Percentiles rank a stretch among this genome's conserved stretches.
These are phyloP conservation scores for Trametes meyenii DNA, from an alignment of 768 basidiomycete species.

Conservation along the genomic window DNA sequence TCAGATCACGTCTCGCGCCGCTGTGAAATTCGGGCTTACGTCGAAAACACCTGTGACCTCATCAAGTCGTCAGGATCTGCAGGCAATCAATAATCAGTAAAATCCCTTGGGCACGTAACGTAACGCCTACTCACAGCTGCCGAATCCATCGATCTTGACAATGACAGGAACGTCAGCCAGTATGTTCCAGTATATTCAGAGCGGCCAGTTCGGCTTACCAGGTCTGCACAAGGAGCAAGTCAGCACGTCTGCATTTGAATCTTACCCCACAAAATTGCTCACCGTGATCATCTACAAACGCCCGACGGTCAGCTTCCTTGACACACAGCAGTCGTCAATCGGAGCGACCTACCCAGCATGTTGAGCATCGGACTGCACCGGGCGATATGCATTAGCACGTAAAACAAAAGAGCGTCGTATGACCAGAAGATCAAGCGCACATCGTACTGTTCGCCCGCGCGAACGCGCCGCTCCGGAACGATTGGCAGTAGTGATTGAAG, in stretches of 20 bases:
- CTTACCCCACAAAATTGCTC: slow-evolving; percentile 31
- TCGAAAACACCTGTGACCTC: slow-evolving; percentile 67
- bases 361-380: slow-evolving; percentile 76
- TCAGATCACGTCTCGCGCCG: neutral
- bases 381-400: slow-evolving; percentile 44
- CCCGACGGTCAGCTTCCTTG: slow-evolving; percentile 5
- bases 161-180: neutral
- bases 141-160: slow-evolving; percentile 75
- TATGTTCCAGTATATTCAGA: neutral
- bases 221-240: slow-evolving; percentile 36
- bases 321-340: neutral
- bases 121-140: slow-evolving; percentile 62
- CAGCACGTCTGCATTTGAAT: slow-evolving; percentile 12
- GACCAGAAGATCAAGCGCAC: slow-evolving; percentile 48
- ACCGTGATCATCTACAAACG: slow-evolving; percentile 77
- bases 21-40: slow-evolving; percentile 43
- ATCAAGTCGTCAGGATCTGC: slow-evolving; percentile 84
- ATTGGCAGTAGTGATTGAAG: slow-evolving; percentile 89
- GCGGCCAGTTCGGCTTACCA: slow-evolving; percentile 40
- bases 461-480: slow-evolving; percentile 87
- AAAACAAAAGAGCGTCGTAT: neutral
- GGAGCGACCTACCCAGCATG: slow-evolving; percentile 64
- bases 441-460: slow-evolving; percentile 90
- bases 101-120: neutral
- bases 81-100: slow-evolving; percentile 9